Evolutionary conservation across 805 yeast species (phyloP).

Genomic region (Candida hispaniensis): DNA sequence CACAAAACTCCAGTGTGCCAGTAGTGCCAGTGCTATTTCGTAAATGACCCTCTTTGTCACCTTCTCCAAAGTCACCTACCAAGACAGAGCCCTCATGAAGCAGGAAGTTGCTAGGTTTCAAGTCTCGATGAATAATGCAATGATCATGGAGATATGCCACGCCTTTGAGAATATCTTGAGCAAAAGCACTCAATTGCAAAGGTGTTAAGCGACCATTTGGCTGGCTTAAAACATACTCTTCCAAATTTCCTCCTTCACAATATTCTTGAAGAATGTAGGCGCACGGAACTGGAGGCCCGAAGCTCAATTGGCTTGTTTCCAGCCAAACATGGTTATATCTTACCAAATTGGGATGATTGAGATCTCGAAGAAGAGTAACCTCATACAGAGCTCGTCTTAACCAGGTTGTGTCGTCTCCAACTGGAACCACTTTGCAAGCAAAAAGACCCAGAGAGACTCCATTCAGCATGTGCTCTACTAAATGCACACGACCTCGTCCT

Average conservation of each 20-base stretch:
- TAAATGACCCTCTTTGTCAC: conserved; percentile 56
- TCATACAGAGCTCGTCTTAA: conserved; percentile 63
- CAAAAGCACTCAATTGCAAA: conserved; percentile 55
- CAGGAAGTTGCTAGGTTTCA: conserved; percentile 82
- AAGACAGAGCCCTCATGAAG: conserved; percentile 51
- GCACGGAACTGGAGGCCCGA: conserved; percentile 55
- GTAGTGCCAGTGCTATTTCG: conserved; percentile 71
- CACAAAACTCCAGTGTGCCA: conserved; percentile 79
- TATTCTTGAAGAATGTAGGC: conserved; percentile 78
- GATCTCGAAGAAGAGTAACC: conserved; percentile 51
- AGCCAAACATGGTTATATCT: conserved; percentile 89
- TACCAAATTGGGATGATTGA: conserved; percentile 53
- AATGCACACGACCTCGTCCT: conserved; percentile 72
- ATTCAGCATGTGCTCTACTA: conserved; percentile 73
- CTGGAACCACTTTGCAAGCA: conserved; percentile 77
- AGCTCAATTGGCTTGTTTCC: conserved; percentile 48
- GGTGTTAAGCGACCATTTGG: conserved; percentile 27
- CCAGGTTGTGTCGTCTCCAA: conserved; percentile 65
- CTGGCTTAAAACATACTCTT: conserved; percentile 56
- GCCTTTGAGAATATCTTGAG: conserved; percentile 59
- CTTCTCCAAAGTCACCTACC: conserved; percentile 86
- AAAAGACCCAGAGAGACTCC: conserved; percentile 63
- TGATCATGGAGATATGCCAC: conserved; percentile 59
- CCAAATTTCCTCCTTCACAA: conserved; percentile 81
- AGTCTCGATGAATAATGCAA: conserved; percentile 77